Conservation (phyloP, 768 basidiomycete species). For the Rubroboletus pulcherrimus region DNA sequence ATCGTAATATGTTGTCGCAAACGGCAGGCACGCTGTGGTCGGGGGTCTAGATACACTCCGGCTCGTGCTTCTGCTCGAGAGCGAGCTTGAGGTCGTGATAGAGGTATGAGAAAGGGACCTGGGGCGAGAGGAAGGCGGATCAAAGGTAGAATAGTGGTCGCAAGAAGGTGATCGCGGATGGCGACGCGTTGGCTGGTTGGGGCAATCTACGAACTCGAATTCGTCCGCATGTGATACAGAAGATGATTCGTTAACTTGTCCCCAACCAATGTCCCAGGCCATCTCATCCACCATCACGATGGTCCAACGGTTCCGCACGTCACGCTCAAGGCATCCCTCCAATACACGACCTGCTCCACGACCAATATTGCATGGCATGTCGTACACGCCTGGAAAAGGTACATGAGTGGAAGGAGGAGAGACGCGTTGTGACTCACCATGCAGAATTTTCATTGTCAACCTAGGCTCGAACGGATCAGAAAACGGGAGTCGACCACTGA, state of each 20-base stretch:
- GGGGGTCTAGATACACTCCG: slow-evolving; percentile 41
- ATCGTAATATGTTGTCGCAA: slow-evolving; percentile 27
- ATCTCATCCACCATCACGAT: slow-evolving; percentile 76
- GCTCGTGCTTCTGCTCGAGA: slow-evolving; percentile 36
- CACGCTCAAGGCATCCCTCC: slow-evolving; percentile 72
- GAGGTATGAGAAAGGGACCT: slow-evolving; percentile 53
- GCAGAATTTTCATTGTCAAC: slow-evolving; percentile 86
- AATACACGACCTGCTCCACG: slow-evolving; percentile 67
- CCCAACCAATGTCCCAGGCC: slow-evolving; percentile 79
- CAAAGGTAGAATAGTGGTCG: slow-evolving; percentile 7
- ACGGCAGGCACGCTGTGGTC: slow-evolving; percentile 20
- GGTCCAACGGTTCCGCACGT: slow-evolving; percentile 66
- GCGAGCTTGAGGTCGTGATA: slow-evolving; percentile 36
- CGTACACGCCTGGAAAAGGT: slow-evolving; percentile 51
- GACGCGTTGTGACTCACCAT: slow-evolving; percentile 48
- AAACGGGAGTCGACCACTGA: slow-evolving; percentile 86
- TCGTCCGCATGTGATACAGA: slow-evolving; percentile 27
- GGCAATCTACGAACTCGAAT: slow-evolving; percentile 25
- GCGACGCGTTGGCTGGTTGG: slow-evolving; percentile 16
- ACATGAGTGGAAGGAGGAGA: slow-evolving; percentile 4
- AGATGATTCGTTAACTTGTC: slow-evolving; percentile 39
- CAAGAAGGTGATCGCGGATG: slow-evolving; percentile 31
- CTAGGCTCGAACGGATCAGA: slow-evolving; percentile 87
- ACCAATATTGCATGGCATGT: slow-evolving; percentile 52
- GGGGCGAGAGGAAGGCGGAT: slow-evolving; percentile 27